phyloP scores from a whole-genome alignment of 768 basidiomycete genomes.

The Boletus pseudopeckii region DNA sequence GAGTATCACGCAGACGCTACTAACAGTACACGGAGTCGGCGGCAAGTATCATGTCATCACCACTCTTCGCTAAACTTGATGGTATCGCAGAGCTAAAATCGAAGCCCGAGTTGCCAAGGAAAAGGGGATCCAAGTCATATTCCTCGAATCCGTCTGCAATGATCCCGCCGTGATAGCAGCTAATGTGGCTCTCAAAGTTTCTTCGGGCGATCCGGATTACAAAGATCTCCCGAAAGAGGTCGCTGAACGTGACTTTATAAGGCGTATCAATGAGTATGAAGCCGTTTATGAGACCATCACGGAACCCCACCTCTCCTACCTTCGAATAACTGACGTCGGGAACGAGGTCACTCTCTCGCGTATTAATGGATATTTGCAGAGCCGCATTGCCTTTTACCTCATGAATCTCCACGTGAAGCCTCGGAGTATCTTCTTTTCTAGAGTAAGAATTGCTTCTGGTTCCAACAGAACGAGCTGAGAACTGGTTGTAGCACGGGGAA shows the following conservation, averaged over 20 bases:
- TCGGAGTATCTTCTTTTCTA: constrained; percentile 91
- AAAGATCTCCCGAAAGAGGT: constrained; percentile 80
- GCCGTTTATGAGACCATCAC: constrained; percentile 93
- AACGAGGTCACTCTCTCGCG: constrained; percentile 79
- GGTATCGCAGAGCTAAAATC: constrained; percentile 64
- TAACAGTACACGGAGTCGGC: constrained; percentile 77
- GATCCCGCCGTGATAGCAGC: constrained; percentile 93
- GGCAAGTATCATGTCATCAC: constrained; percentile 41
- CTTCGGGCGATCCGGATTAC: constrained; percentile 97
- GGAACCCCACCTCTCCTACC: constrained; percentile 85
- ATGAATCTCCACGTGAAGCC: constrained; percentile 99
- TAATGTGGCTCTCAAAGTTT: constrained; percentile 94
- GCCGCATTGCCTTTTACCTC: constrained; percentile 95
- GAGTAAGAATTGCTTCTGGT: constrained; percentile 52
- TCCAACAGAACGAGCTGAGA: constrained; percentile 5
- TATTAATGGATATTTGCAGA: constrained; percentile 94
- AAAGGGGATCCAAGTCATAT: constrained; percentile 83
- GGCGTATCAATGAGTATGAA: constrained; percentile 91
- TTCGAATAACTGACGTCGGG: constrained; percentile 92
- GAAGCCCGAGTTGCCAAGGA: constrained; percentile 81
- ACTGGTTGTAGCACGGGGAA: constrained; percentile 78
- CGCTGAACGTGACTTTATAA: constrained; percentile 86
- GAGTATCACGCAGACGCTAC: constrained; percentile 74
- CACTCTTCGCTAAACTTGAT: neutral
- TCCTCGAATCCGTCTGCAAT: constrained; percentile 92